Evolutionary conservation across 1,284 basidiomycete genomes (phyloP).

Genomic region (Malassezia restricta): DNA sequence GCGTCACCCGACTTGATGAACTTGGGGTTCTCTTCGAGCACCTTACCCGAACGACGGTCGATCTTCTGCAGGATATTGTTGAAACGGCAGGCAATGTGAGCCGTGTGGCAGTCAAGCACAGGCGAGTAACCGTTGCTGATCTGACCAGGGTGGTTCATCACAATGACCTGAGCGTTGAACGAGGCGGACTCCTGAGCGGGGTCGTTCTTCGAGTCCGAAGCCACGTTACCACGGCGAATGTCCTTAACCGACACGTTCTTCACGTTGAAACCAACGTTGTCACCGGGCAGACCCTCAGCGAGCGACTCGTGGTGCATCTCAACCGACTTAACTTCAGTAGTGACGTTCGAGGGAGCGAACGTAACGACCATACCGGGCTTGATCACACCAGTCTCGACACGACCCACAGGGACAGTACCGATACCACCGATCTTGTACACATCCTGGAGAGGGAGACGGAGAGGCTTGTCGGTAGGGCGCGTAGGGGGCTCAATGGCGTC

Average conservation of each 20-base stretch:
- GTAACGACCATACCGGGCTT: conserved; percentile 95
- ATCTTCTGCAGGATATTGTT: conserved; percentile 96
- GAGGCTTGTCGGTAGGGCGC: conserved; percentile 96
- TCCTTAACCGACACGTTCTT: conserved; percentile 99
- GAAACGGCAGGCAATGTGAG: conserved; percentile 99
- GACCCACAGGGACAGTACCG: conserved; percentile 98
- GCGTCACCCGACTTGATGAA: conserved; percentile 59
- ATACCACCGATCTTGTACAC: conserved; percentile 99
- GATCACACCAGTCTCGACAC: conserved; percentile 99
- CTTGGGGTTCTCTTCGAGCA: conserved; percentile 76
- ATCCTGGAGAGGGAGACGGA: conserved; percentile 99
- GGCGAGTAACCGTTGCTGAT: conserved; percentile 95
- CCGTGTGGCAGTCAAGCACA: conserved; percentile 99
- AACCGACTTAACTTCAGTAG: conserved; percentile 99
- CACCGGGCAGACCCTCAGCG: conserved; percentile 84
- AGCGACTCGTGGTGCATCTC: conserved; percentile 99
- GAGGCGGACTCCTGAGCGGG: conserved; percentile 98
- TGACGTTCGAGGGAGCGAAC: conserved; percentile 94
- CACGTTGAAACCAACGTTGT: conserved; percentile 84
- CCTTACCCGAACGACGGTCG: conserved; percentile 84
- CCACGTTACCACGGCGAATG: conserved; percentile 98
- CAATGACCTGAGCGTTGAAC: conserved; percentile 99
- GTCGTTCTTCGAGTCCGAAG: conserved; percentile 99
- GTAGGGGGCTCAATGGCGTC: conserved; percentile 96
- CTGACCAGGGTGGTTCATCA: conserved; percentile 99